These are phyloP conservation scores for Calocybe cyanea DNA, from an alignment of 768 basidiomycete genomes.

Conservation along the genomic window DNA sequence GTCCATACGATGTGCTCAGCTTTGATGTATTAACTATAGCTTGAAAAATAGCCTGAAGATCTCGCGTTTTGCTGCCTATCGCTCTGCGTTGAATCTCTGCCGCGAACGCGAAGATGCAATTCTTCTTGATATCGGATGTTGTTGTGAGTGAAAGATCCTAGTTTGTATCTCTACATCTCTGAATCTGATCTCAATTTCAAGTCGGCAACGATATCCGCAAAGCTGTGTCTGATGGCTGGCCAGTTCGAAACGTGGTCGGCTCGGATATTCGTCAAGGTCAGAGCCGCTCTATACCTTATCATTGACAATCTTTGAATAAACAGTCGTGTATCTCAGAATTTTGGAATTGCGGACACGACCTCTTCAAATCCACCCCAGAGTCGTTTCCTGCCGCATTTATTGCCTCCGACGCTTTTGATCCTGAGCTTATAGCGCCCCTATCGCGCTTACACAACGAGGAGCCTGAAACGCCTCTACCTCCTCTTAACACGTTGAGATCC, in stretches of 20 bases:
- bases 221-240: conserved; percentile 29
- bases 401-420: conserved; percentile 44
- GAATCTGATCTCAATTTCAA: conserved; percentile 8
- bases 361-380: conserved; percentile 42
- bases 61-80: conserved; percentile 24
- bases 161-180: not conserved
- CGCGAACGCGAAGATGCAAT: conserved; percentile 19
- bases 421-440: conserved; percentile 27
- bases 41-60: conserved; percentile 22
- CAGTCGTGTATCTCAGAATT: conserved; percentile 30
- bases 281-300: not conserved
- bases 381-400: conserved; percentile 49
- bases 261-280: conserved; percentile 27
- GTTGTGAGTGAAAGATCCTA: conserved; percentile 18
- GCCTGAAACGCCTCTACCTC: conserved; percentile 18
- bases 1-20: not conserved
- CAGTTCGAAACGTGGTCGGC: conserved; percentile 24
- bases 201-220: conserved; percentile 32
- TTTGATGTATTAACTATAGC: too few relatives aligned
- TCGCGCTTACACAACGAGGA: conserved; percentile 17
- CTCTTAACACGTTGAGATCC: conserved; percentile 29
- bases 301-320: not conserved
- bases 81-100: conserved; percentile 20
- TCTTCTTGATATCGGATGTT: conserved; percentile 32
- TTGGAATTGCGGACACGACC: conserved; percentile 52